Conservation (phyloP, 2,329 filamentous ascomycete genomes). For the Arachnopeziza araneosa region DNA sequence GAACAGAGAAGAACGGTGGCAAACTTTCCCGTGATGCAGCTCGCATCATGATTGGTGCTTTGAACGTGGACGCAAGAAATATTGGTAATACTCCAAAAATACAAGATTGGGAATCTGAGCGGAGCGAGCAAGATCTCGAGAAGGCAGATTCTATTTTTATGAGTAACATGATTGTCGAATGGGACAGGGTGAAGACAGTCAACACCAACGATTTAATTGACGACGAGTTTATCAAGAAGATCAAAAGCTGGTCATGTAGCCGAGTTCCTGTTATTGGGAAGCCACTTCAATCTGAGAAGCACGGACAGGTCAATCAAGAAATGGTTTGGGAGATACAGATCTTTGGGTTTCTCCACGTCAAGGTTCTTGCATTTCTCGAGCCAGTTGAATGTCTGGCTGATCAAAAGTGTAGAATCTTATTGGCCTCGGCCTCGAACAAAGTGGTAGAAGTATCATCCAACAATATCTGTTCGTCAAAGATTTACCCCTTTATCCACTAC, state of each 20-base stretch:
- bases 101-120: not conserved
- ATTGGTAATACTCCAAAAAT: conserved; percentile 12
- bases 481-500: conserved; percentile 24
- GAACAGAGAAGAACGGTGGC: conserved; percentile 20
- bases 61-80: conserved; percentile 19
- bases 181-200: conserved; percentile 22
- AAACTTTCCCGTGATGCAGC: conserved; percentile 17
- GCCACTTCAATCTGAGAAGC: not conserved
- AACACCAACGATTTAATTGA: conserved; percentile 22
- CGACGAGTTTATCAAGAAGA: conserved; percentile 20
- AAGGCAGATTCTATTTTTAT: conserved; percentile 12
- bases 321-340: conserved; percentile 14
- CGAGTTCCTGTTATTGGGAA: conserved; percentile 26
- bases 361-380: conserved; percentile 12
- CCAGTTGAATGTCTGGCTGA: not conserved
- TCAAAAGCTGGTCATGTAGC: conserved; percentile 25
- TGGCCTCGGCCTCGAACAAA: conserved; percentile 8
- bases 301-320: not conserved
- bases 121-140: conserved; percentile 18
- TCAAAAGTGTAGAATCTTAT: conserved; percentile 18
- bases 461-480: conserved; percentile 20
- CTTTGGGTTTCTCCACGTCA: conserved; percentile 25
- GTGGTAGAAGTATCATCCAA: not conserved
- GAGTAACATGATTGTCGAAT: conserved; percentile 18
- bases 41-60: conserved; percentile 22